phyloP scores from a whole-genome alignment of 352 stramenopile species.

The Peronospora tabacina region DNA sequence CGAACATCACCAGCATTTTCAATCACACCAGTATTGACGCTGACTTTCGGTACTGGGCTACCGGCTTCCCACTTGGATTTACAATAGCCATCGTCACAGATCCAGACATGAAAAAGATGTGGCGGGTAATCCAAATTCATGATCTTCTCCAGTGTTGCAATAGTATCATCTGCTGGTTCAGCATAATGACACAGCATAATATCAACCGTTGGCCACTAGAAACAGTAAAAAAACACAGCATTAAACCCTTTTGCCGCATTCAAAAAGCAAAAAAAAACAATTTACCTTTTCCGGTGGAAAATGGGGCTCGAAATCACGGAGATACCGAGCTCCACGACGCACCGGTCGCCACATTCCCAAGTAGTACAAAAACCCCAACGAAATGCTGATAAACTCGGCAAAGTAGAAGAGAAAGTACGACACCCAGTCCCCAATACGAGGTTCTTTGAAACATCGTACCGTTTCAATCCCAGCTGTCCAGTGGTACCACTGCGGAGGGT shows the following conservation, averaged over 20 bases:
- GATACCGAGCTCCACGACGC: constrained; percentile 56
- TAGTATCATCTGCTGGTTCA: constrained; percentile 68
- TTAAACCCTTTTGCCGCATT: background rate
- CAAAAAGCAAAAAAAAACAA: constrained; percentile 1
- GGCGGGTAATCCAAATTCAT: constrained; percentile 71
- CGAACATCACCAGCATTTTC: constrained; percentile 66
- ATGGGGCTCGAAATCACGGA: constrained; percentile 60
- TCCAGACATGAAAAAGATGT: constrained; percentile 62
- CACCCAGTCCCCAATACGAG: constrained; percentile 50
- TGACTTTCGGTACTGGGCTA: constrained; percentile 42
- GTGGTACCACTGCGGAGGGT: constrained; percentile 60
- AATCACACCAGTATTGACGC: constrained; percentile 58
- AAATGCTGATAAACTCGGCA: constrained; percentile 65
- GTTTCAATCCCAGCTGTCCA: constrained; percentile 49
- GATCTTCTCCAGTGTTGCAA: constrained; percentile 64
- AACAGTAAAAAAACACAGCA: background rate
- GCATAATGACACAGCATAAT: constrained; percentile 65
- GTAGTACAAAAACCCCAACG: constrained; percentile 63
- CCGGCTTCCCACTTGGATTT: constrained; percentile 57
- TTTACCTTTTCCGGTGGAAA: constrained; percentile 47
- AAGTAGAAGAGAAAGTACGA: constrained; percentile 71
- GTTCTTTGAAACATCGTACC: constrained; percentile 58
- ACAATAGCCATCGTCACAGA: constrained; percentile 71
- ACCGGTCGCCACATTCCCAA: constrained; percentile 76
- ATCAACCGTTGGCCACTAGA: constrained; percentile 65